Evolutionary conservation across 495 filamentous ascomycete species (phyloP), one percentile per base, ranked within the genome.

Genomic region (Trichoderma asperelloides): DNA sequence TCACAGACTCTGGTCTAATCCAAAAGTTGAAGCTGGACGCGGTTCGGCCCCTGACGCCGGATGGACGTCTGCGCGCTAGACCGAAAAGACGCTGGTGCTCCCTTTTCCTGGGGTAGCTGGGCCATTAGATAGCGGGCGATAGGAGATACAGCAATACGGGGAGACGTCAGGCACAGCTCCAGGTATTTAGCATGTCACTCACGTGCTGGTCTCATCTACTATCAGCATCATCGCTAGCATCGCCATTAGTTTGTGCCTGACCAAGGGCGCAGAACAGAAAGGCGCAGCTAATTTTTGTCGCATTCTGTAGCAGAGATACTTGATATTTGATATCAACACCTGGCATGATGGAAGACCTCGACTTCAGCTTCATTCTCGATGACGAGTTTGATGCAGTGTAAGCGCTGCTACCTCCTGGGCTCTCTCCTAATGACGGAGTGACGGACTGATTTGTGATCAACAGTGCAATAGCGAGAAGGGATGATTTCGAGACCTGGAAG

Each of bases 371-470:
- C 51, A 74, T 81, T 28, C 41, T 76, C 37, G 76, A 77, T 49
- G 78, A 81, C 18, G 80, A 82, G 69, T 81, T 81, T 60, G 81
- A 82, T 70, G 78, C 79, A 41, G 72, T 83, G 80, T 82, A 73
- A 66, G 75, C 70, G 55, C 55, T n/a, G 16, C 16, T 11, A 18
- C 47, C 21, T 60, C 68, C 12, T 43, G 39, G 37, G 40, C 15
- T 37, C 12, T 23, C 15, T 13, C 25, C 27, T n/a, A 21, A 45
- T 45, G 41, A 11, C 9, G 23, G 47, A 4, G n/a, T 23, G 25
- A 28, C 39, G 2, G 33, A 28, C 39, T 7, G 33, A 30, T 12
- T 5, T 13, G 12, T 12, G 2, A 3, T 28, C 33, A 64, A 25
- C 30, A 40, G 33, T 3, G 15, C 37, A 0, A 39, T 39, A 41